These are phyloP conservation scores for Dryas alaskensis DNA, from an alignment of 306 rosid species.

Conservation along the genomic window DNA sequence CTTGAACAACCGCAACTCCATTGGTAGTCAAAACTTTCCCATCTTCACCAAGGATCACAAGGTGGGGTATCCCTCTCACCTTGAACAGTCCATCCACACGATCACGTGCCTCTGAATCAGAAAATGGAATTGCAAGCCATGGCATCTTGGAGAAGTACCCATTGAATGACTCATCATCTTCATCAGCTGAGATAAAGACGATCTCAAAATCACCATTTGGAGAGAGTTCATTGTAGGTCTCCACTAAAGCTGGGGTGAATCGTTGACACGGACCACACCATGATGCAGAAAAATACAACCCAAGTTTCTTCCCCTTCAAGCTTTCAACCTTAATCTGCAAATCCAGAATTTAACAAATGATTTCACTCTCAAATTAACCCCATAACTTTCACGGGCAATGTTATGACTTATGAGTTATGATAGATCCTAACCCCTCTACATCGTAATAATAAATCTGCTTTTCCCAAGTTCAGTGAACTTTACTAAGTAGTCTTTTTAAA, in stretches of 20 bases:
- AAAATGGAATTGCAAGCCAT: conserved; percentile 73
- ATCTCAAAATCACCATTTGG: conserved; percentile 59
- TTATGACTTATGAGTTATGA: background rate
- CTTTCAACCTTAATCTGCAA: conserved; percentile 60
- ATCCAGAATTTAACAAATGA: conserved; percentile 18
- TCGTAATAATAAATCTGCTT: background rate
- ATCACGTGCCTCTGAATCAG: conserved; percentile 45
- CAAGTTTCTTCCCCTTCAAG: conserved; percentile 64
- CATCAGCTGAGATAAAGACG: conserved; percentile 50
- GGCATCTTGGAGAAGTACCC: conserved; percentile 74
- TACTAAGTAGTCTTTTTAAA: background rate
- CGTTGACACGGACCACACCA: conserved; percentile 61
- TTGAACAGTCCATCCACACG: conserved; percentile 47
- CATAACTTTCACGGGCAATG: background rate
- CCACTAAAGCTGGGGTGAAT: conserved; percentile 57
- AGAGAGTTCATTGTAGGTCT: conserved; percentile 48
- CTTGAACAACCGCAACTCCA: conserved; percentile 42
- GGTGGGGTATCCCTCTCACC: conserved; percentile 59
- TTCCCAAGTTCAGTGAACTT: background rate
- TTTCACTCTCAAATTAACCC: background rate
- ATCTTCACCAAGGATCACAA: conserved; percentile 46
- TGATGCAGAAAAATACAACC: conserved; percentile 70
- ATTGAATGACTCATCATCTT: conserved; percentile 53
- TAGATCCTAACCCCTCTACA: background rate
- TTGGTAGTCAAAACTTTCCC: conserved; percentile 43